These are phyloP conservation scores for Didymosphaeria variabile DNA, from an alignment of 2,329 filamentous ascomycete genomes.

Conservation along the genomic window DNA sequence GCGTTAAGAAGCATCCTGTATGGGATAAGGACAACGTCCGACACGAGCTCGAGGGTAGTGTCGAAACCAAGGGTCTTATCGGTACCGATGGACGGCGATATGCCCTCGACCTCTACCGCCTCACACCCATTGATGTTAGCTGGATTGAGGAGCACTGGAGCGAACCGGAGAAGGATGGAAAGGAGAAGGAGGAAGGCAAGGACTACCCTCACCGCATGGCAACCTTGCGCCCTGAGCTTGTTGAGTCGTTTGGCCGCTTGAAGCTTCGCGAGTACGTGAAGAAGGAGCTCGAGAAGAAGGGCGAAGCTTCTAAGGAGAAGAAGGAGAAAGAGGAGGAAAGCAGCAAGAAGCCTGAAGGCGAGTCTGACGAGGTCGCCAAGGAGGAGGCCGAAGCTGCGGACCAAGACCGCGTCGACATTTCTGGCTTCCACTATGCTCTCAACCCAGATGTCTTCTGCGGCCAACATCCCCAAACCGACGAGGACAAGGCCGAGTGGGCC, in stretches of 20 bases:
- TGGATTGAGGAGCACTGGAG: slow-evolving; percentile 84
- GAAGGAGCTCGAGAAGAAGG: slow-evolving; percentile 66
- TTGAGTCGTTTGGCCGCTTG: slow-evolving; percentile 83
- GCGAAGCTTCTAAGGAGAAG: slow-evolving; percentile 51
- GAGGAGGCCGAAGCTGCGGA: slow-evolving; percentile 50
- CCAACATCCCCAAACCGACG: slow-evolving; percentile 86
- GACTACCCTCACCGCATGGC: slow-evolving; percentile 96
- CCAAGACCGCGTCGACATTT: slow-evolving; percentile 81
- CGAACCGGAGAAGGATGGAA: slow-evolving; percentile 53
- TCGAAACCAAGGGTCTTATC: slow-evolving; percentile 97
- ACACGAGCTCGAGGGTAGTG: slow-evolving; percentile 91
- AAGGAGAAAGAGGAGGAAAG: slow-evolving; percentile 66
- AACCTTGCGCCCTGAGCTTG: slow-evolving; percentile 86
- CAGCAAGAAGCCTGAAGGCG: slow-evolving; percentile 36
- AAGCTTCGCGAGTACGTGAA: slow-evolving; percentile 92
- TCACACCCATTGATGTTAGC: slow-evolving; percentile 87
- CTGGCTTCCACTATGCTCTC: slow-evolving; percentile 84
- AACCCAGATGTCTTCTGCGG: slow-evolving; percentile 97
- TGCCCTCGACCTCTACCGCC: slow-evolving; percentile 93
- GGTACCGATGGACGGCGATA: slow-evolving; percentile 97
- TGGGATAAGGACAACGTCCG: slow-evolving; percentile 96
- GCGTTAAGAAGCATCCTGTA: slow-evolving; percentile 92
- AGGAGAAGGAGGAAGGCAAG: slow-evolving; percentile 58
- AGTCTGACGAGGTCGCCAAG: slow-evolving; percentile 40
- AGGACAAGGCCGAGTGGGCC: slow-evolving; percentile 83